Evolutionary conservation across 805 yeast genomes (phyloP).

Genomic region (Lachancea mirantina): DNA sequence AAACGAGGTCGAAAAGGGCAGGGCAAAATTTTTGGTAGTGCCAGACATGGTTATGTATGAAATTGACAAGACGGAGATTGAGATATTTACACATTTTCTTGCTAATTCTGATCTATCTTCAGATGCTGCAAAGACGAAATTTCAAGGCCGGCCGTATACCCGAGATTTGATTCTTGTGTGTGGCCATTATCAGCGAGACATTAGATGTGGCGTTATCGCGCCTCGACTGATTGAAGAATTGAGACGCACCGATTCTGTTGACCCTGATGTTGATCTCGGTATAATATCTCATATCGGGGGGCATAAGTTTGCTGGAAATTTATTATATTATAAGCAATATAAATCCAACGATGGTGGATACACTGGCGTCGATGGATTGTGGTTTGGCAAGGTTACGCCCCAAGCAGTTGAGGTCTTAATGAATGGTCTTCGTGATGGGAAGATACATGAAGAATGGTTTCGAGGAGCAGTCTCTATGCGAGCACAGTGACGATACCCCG

Average conservation of each 20-base stretch:
- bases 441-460: conserved; percentile 49
- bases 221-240: conserved; percentile 15
- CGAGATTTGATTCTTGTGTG: conserved; percentile 20
- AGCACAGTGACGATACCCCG: conserved; percentile 1
- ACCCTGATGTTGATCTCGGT: conserved; percentile 36
- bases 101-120: conserved; percentile 1
- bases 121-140: conserved; percentile 1
- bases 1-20: conserved; percentile 4
- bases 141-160: conserved; percentile 7
- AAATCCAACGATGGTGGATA: conserved; percentile 20
- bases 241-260: conserved; percentile 2
- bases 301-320: conserved; percentile 79
- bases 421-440: conserved; percentile 43
- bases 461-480: conserved; percentile 36
- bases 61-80: conserved; percentile 10
- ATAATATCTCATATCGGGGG: conserved; percentile 76
- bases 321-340: conserved; percentile 44
- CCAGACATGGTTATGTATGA: conserved; percentile 21
- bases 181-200: conserved; percentile 24
- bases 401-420: conserved; percentile 60
- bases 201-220: conserved; percentile 22
- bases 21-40: conserved; percentile 13
- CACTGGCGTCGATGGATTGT: conserved; percentile 34
- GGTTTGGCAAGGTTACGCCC: conserved; percentile 77
- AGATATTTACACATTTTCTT: conserved; percentile 16